Percentiles rank a stretch among this genome's conserved stretches.
Conservation (phyloP, 768 basidiomycete genomes). For the Crassisporium funariophilum region DNA sequence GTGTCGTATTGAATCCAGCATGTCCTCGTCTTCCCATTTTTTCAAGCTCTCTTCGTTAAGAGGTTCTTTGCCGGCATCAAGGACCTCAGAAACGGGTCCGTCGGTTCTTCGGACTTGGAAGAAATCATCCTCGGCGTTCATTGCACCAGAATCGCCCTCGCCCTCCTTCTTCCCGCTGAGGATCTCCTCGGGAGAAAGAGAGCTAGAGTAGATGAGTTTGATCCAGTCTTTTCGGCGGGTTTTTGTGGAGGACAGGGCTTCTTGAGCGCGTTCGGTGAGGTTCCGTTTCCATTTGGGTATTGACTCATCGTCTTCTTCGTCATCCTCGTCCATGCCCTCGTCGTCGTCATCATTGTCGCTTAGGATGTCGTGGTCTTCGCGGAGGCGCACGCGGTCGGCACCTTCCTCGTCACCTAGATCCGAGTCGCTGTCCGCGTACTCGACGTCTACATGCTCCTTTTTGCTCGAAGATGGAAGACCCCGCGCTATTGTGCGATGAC, state of each 20-base stretch:
- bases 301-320: conserved; percentile 37
- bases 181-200: conserved; percentile 71
- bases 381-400: conserved; percentile 23
- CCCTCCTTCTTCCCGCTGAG: conserved; percentile 40
- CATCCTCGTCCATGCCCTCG: conserved; percentile 51
- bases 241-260: conserved; percentile 43
- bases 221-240: conserved; percentile 71
- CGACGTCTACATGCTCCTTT: conserved; percentile 45
- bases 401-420: conserved; percentile 58
- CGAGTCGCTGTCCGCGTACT: conserved; percentile 81
- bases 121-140: conserved; percentile 71
- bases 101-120: conserved; percentile 58
- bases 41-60: conserved; percentile 53
- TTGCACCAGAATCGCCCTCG: conserved; percentile 34
- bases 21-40: conserved; percentile 83
- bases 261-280: conserved; percentile 47
- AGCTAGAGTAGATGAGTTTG: conserved; percentile 77
- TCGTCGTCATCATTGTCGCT: conserved; percentile 51
- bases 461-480: conserved; percentile 38
- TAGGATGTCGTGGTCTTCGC: conserved; percentile 43
- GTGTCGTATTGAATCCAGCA: conserved; percentile 82
- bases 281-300: conserved; percentile 76
- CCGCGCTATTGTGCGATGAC: conserved; percentile 47
- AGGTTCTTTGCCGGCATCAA: conserved; percentile 72
- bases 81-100: conserved; percentile 45